Evolutionary conservation across 257 asterid species (phyloP).

Genomic region (Cordia subcordata): DNA sequence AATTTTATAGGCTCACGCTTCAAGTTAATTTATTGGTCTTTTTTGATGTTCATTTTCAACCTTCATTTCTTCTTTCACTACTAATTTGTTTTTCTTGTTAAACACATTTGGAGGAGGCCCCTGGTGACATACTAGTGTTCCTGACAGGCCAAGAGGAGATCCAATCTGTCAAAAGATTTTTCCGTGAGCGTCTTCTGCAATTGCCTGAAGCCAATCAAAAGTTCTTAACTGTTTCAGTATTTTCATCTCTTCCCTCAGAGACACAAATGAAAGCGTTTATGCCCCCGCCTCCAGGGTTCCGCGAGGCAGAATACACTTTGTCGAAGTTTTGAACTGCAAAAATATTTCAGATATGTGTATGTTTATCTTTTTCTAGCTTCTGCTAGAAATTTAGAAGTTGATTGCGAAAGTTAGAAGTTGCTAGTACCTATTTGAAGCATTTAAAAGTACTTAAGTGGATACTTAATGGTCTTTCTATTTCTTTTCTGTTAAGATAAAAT

Average conservation of each 20-base stretch:
- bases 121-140: conserved; percentile 93
- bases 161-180: conserved; percentile 85
- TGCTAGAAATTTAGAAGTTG: conserved; percentile 94
- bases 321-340: background rate
- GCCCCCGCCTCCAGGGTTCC: conserved; percentile 78
- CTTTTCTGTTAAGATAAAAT: too few species aligned
- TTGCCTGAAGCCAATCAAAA: conserved; percentile 65
- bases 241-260: conserved; percentile 93
- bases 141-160: conserved; percentile 98
- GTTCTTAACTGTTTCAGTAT: conserved; percentile 66
- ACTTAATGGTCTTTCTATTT: too few species aligned
- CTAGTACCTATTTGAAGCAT: conserved; percentile 73
- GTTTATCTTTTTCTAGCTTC: background rate
- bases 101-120: conserved; percentile 86
- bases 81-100: conserved; percentile 25
- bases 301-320: conserved; percentile 50
- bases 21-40: background rate
- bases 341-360: background rate
- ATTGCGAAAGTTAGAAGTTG: conserved; percentile 93
- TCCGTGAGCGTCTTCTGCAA: conserved; percentile 66
- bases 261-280: conserved; percentile 85
- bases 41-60: background rate
- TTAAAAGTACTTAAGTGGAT: too few species aligned
- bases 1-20: too few species aligned
- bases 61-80: conserved; percentile 3